Evolutionary conservation across 163 green algal species (phyloP), one percentile per base, ranked within the genome.

Genomic region (Trebouxiophyceae sp.): DNA sequence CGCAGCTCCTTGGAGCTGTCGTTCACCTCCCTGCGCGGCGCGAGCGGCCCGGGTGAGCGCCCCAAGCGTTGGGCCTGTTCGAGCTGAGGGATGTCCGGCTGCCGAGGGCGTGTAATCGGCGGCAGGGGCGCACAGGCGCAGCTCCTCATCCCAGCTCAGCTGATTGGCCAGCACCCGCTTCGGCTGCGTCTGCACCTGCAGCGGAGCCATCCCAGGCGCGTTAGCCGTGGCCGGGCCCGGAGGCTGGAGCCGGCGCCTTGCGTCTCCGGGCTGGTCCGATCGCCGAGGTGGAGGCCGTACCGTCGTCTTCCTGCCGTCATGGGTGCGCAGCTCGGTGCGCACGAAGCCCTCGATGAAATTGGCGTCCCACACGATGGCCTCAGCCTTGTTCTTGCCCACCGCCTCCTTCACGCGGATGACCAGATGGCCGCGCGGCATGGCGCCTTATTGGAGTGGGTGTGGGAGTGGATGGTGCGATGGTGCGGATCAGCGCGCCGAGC

Each of bases 1-100:
- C 89, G 86, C 66, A 96, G 74, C 74, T 96, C 89, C 23, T 69
- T 83, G 5, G 87, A 75, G 5, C 75, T 80, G 29, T 95, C 83
- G 27, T 88, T 63, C 33, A 92, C 72, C 77, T 96, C 86, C 23
- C 86, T 93, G 84, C 45, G 61, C 2, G 34, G 47, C 8, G 5
- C 5, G 5, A 22, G 47, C 47, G 26, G 47, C 16, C n/a, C 7
- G 5, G 5, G n/a, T 57, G 19, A 7, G 20, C 47, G 5, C 7
- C 5, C 20, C 12, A 24, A 22, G 7, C 5, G 7, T 24, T 7
- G 7, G 20, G n/a, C 5, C 19, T 27, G 26, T 24, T 57, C 16
- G 16, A 57, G 12, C 16, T 27, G 16, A 5, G 22, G 7, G 47
- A 12, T 29, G 12, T 29, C 16, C 5, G 20, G 16, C 8, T 7